These are phyloP conservation scores for Mrakia hoshinonis DNA, from an alignment of 768 basidiomycete genomes.

Conservation along the genomic window DNA sequence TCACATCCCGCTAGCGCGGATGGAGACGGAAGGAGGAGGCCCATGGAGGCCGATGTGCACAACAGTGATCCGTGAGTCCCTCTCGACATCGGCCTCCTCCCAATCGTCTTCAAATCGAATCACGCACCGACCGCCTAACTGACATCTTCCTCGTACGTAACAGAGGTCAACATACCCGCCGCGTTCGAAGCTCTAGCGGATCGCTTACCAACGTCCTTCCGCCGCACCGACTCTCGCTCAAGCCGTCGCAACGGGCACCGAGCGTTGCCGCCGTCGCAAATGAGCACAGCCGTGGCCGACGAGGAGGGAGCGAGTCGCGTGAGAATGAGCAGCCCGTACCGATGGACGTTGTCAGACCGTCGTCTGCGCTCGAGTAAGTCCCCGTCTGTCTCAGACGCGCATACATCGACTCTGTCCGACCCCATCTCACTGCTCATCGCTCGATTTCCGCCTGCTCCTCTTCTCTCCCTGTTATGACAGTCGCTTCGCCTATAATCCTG, in stretches of 20 bases:
- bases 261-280: neutral
- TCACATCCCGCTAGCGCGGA: neutral
- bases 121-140: neutral
- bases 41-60: neutral
- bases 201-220: neutral
- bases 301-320: neutral
- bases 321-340: neutral
- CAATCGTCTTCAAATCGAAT: neutral
- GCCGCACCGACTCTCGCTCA: neutral
- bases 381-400: neutral
- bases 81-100: neutral
- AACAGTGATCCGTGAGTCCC: slow-evolving; percentile 4
- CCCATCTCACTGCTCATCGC: neutral
- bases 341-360: neutral
- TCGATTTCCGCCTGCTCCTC: neutral
- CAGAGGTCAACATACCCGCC: neutral
- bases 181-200: neutral
- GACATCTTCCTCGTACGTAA: too few relatives aligned
- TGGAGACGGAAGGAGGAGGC: neutral
- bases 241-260: neutral
- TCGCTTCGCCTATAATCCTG: slow-evolving; percentile 3
- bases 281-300: neutral
- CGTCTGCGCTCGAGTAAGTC: neutral
- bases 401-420: neutral
- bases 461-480: neutral